Evolutionary conservation across 2,329 filamentous ascomycete species (phyloP).

Genomic region (Talaromyces sp.): DNA sequence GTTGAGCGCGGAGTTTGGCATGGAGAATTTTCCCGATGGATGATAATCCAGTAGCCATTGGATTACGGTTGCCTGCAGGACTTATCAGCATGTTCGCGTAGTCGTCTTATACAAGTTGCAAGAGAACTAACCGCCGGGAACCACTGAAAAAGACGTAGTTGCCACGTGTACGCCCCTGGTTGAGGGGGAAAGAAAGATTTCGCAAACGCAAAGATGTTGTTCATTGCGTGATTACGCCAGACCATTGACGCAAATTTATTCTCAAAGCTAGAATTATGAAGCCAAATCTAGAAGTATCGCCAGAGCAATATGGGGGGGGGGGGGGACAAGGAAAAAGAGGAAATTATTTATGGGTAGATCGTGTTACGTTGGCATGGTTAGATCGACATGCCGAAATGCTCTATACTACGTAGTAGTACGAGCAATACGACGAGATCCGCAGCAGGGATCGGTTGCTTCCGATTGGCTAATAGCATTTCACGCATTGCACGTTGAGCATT

Average conservation of each 20-base stretch:
- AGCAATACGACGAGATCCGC: background rate
- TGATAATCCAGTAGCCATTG: constrained; percentile 82
- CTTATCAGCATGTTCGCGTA: constrained; percentile 7
- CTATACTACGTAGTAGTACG: no score
- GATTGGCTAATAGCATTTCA: background rate
- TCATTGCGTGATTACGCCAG: background rate
- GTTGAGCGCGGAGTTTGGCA: constrained; percentile 64
- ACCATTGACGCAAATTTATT: background rate
- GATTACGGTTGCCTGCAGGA: constrained; percentile 59
- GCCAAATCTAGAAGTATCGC: background rate
- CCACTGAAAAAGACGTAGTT: constrained; percentile 41
- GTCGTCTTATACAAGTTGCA: constrained; percentile 20
- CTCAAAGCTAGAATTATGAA: background rate
- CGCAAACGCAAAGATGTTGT: constrained; percentile 23
- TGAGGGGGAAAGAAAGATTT: constrained; percentile 35
- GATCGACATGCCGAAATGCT: background rate
- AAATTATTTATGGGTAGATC: background rate
- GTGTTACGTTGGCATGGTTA: background rate
- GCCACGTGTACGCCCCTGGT: constrained; percentile 36
- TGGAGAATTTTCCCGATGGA: constrained; percentile 88
- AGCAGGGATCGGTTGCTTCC: background rate
- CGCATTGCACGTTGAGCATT: background rate
- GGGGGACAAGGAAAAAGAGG: background rate
- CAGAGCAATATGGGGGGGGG: no score
- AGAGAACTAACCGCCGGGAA: constrained; percentile 40